Evolutionary conservation across 2,329 filamentous ascomycete species (phyloP), one percentile per base, ranked within the genome.

Genomic region (Fusarium beomiforme): DNA sequence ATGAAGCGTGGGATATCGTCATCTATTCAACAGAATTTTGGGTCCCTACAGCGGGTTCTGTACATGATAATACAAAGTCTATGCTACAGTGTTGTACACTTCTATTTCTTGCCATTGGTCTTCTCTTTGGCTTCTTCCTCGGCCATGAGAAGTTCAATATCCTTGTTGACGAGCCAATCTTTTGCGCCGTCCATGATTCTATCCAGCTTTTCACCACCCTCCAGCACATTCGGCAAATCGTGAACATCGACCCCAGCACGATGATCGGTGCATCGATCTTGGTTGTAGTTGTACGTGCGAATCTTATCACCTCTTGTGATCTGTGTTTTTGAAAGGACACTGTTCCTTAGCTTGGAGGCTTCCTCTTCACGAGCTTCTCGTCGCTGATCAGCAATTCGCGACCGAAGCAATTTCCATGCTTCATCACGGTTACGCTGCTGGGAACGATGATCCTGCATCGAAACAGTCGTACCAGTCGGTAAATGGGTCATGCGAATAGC

Each of bases 251-350:
- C 79, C 0, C 92, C 93, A 75, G 92, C 93, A 42, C 95, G 87
- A 81, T 98, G 95, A 77, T 98, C 95, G 3, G 95, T 97, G 72
- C 96, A 95, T 44, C 95, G 86, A 80, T 94, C 87, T 78, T 90
- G 88, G 69, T 83, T 85, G 81, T 89, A 90, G 80, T 98, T 97
- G 81, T 98, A 98, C 1, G 95, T 98, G 67, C 95, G 87, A 64
- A 99, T 92, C 84, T 99, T 99, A 83, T 98, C 94, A 49, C 93
- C 93, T 43, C 96, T 88, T 9, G 95, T 96, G 83, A 96, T 95
- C 76, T 92, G 92, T 61, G 94, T 90, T 73, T 91, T 89, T 37
- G 93, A 90, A 70, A 97, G 88, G 6, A 94, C 93, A 70, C 91
- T 93, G 78, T 94, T 89, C 59, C 95, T 86, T 81, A 98, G 80